phyloP scores from a whole-genome alignment of 1,284 basidiomycete genomes.

The Vanrija humicola region DNA sequence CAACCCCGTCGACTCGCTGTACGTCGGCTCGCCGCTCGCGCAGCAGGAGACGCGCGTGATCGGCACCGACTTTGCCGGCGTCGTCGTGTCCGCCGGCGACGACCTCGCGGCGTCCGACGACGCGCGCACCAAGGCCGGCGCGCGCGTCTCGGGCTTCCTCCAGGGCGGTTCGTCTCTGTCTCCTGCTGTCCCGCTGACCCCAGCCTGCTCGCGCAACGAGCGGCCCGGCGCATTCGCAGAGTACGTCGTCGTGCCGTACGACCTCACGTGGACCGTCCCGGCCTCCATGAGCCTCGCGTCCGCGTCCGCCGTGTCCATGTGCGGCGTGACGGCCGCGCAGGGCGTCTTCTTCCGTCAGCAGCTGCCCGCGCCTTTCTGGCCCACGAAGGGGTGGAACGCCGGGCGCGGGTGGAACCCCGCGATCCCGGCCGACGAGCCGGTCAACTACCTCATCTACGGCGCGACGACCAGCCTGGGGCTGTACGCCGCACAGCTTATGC shows the following conservation, averaged over 20 bases:
- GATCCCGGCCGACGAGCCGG: neutral
- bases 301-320: constrained; percentile 9
- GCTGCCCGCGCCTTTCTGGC: constrained; percentile 2
- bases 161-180: neutral
- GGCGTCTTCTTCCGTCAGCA: constrained; percentile 5
- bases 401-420: neutral
- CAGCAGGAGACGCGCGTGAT: constrained; percentile 4
- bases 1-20: constrained; percentile 13
- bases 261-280: constrained; percentile 7
- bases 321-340: constrained; percentile 14
- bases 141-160: constrained; percentile 7
- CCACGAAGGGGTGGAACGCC: neutral
- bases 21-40: constrained; percentile 1
- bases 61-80: constrained; percentile 14
- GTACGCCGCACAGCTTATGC: constrained; percentile 11
- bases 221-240: constrained; percentile 11
- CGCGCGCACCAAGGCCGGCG: neutral
- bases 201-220: constrained; percentile 8
- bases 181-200: neutral
- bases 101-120: neutral
- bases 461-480: constrained; percentile 6
- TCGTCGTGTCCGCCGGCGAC: neutral
- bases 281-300: neutral
- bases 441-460: constrained; percentile 10
- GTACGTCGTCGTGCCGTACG: neutral